Evolutionary conservation across 768 basidiomycete genomes (phyloP), one percentile per base, ranked within the genome.

Genomic region (Mycena pura): DNA sequence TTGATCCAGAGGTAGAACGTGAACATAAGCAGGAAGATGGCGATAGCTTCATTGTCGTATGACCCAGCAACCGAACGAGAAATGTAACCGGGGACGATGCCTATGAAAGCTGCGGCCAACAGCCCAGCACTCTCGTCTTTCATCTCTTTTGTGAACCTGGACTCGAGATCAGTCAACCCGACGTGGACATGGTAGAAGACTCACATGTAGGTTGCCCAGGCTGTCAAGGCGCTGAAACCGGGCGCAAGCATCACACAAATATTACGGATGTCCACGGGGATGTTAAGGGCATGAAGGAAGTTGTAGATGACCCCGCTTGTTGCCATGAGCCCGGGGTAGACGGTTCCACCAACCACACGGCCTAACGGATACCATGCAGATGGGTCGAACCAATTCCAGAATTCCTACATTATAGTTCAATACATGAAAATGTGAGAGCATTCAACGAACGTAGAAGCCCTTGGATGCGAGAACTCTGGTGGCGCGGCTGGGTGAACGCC

Each of bases 311-410:
- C 88, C 51, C 96, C 97, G 66, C 94, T 94, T 22, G 97, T 99
- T 25, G 93, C 94, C 97, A 99, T 99, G 36, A 99, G 80, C 63
- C 97, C 97, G 17, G 97, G 97, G 73, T 98, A 99, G 69, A 99
- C 92, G 14, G 97, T 99, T 49, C 96, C 96, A 51, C 97, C 97
- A 41, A 99, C 97, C 48, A 97, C 95, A 69, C 97, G 94, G 43
- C 97, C 97, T 0, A 99, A 87, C 11, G 97, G 97, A 70, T 99
- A 99, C 97, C 97, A 99, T 67, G 96, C 96, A 4, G 96, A 97
- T 21, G 96, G 96, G 77, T 99, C 97, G 73, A 99, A 99, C 97
- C 97, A 99, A 72, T 99, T 99, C 97, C 97, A 99, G 79, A 99
- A 99, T 88, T 92, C 96, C 95, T 97, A 63, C 15, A 54, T 14